These are phyloP conservation scores for Xylaria curta DNA, from an alignment of 495 filamentous ascomycete species.

Conservation along the genomic window DNA sequence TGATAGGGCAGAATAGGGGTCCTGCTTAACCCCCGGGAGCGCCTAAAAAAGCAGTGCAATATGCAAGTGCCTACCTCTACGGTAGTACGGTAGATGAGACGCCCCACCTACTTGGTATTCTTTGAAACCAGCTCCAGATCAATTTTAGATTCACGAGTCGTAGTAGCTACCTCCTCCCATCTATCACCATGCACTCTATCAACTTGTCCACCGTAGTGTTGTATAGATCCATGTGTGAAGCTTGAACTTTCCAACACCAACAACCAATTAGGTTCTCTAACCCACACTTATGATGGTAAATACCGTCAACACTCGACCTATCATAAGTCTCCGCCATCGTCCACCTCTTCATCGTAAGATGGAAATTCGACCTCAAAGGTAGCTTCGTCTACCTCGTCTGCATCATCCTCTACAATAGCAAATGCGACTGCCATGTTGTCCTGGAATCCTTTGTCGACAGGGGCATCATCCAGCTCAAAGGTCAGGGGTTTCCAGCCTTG, in stretches of 20 bases:
- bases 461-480: constrained; percentile 43
- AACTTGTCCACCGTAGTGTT: background rate
- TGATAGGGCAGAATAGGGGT: constrained; percentile 17
- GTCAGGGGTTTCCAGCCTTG: constrained; percentile 51
- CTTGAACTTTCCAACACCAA: background rate
- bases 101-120: background rate
- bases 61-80: too few species aligned
- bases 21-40: background rate
- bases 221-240: background rate
- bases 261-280: background rate
- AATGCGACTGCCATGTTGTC: constrained; percentile 75
- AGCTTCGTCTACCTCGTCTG: constrained; percentile 56
- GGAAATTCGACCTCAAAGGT: constrained; percentile 72
- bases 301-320: too few species aligned
- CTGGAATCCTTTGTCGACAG: constrained; percentile 47
- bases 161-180: background rate
- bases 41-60: background rate
- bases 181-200: background rate
- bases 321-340: constrained; percentile 26
- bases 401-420: constrained; percentile 57
- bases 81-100: too few species aligned
- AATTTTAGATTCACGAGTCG: background rate
- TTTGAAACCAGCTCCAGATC: background rate
- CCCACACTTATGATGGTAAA: background rate
- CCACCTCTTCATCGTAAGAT: constrained; percentile 53